Evolutionary conservation across 2,329 filamentous ascomycete genomes (phyloP), one percentile per base, ranked within the genome.

Genomic region (Alternaria incomplexa): DNA sequence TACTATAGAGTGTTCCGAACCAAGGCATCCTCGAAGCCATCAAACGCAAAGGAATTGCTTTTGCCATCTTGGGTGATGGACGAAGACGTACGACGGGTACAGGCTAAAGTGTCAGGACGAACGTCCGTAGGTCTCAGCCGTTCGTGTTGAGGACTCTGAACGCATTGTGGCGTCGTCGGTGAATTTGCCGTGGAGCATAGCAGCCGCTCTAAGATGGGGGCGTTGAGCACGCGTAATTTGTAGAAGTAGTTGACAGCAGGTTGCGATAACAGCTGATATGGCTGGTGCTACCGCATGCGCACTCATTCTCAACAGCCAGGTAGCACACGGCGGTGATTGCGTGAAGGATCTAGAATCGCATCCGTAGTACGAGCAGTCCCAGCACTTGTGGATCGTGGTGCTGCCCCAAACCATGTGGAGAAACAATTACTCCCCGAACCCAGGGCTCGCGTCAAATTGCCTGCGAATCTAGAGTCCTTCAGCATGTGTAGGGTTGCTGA

Each of bases 321-420:
- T 62, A 30, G 11, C 46, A 58, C 50, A 57, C 45, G 40, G 50
- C 46, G 52, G 40, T 40, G 55, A 56, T 58, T 32, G 48, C 50
- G 48, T 60, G 64, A 53, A 67, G 25, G 63, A 45, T 62, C 68
- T 70, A 44, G 67, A 68, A 47, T 63, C 20, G 55, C 32, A 30
- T 44, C 28, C 54, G 66, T 26, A 60, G 62, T n/a, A 40, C 36
- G 36, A 40, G 8, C 36, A 40, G 36, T 40, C 36, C 36, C 36
- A 40, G 36, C 36, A 17, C 36, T 17, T 17, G 36, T 17, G 36
- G 36, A 40, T 40, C 36, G 36, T 40, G n/a, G 11, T 22, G 20
- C 44, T 46, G 44, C 20, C 17, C 43, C 17, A 23, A 46, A 46
- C 20, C 20, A 23, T 30, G 28, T 48, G 20, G 48, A 51, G 17